Evolutionary conservation across 2,329 filamentous ascomycete species (phyloP).

Genomic region (Aspergillus niger): DNA sequence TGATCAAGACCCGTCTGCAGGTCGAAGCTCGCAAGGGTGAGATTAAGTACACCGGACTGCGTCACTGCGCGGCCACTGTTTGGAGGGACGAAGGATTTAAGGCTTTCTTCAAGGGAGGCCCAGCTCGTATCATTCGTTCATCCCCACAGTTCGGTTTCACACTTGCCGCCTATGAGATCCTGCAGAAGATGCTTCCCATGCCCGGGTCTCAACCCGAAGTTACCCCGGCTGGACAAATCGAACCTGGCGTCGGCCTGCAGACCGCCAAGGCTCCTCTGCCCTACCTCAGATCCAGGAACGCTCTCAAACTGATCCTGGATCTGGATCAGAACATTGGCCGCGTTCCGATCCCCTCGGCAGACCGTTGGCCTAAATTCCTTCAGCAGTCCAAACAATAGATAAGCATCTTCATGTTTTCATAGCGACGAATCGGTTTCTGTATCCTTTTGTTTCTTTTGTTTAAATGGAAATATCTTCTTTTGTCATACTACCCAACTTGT

Average conservation of each 20-base stretch:
- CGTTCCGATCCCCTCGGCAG: conserved; percentile 57
- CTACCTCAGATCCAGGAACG: conserved; percentile 78
- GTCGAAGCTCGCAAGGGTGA: conserved; percentile 97
- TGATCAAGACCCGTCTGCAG: conserved; percentile 98
- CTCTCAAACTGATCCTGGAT: conserved; percentile 92
- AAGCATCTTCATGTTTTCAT: conserved; percentile 27
- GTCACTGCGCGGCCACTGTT: conserved; percentile 82
- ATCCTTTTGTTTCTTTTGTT: conserved; percentile 18
- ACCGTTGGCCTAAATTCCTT: conserved; percentile 43
- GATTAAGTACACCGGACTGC: conserved; percentile 78
- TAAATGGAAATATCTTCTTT: conserved; percentile 23
- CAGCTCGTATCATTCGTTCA: conserved; percentile 89
- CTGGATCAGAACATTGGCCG: conserved; percentile 91
- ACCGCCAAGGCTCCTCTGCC: conserved; percentile 66
- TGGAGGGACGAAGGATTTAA: conserved; percentile 88
- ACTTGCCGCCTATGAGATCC: conserved; percentile 88
- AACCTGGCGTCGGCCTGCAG: conserved; percentile 64
- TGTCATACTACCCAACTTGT: conserved; percentile 22
- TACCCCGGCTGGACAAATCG: conserved; percentile 61
- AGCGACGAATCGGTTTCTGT: conserved; percentile 27
- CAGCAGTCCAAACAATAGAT: conserved; percentile 31
- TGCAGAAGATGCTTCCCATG: conserved; percentile 79
- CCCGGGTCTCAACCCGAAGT: conserved; percentile 63
- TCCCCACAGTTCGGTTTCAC: conserved; percentile 99
- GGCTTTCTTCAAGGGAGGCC: conserved; percentile 98